Percentiles rank a stretch among this genome's conserved stretches.
Evolutionary conservation across 2,329 filamentous ascomycete genomes (phyloP).

Genomic region (Fusarium hostae): DNA sequence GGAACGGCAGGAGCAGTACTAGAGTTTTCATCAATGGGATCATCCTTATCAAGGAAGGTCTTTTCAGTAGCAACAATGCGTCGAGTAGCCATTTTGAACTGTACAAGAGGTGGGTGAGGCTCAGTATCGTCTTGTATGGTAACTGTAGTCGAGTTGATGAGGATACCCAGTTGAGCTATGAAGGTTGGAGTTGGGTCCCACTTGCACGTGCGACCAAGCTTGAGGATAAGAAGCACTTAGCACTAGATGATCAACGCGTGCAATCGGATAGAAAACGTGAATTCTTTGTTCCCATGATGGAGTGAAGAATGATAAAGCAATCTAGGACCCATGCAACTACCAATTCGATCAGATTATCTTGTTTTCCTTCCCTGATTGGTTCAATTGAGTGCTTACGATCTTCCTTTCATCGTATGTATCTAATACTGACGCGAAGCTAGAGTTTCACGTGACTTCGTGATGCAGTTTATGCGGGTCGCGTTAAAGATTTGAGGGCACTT

Average conservation of each 20-base stretch:
- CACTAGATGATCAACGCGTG: slow-evolving; percentile 8
- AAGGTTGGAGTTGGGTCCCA: slow-evolving; percentile 29
- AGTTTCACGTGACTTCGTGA: slow-evolving; percentile 44
- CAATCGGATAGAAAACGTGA: neutral
- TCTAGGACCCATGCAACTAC: no score
- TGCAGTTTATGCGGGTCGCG: slow-evolving; percentile 30
- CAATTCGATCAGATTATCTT: neutral
- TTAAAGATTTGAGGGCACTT: slow-evolving; percentile 18
- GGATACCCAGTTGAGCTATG: slow-evolving; percentile 12
- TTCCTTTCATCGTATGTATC: neutral
- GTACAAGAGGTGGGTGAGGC: slow-evolving; percentile 10
- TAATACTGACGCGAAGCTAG: slow-evolving; percentile 6
- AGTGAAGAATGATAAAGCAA: neutral
- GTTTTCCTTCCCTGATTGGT: neutral
- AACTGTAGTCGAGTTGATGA: slow-evolving; percentile 13
- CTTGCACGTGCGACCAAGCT: slow-evolving; percentile 39
- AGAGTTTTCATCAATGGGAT: slow-evolving; percentile 66
- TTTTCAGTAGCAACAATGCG: slow-evolving; percentile 74
- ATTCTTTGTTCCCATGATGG: slow-evolving; percentile 19
- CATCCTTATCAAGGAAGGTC: slow-evolving; percentile 71
- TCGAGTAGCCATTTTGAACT: slow-evolving; percentile 72
- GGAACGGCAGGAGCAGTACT: slow-evolving; percentile 87
- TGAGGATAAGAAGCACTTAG: slow-evolving; percentile 19
- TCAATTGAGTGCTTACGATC: neutral
- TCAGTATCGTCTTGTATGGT: slow-evolving; percentile 5